Evolutionary conservation across 257 asterid species (phyloP).

Genomic region (Solanum virginianum): DNA sequence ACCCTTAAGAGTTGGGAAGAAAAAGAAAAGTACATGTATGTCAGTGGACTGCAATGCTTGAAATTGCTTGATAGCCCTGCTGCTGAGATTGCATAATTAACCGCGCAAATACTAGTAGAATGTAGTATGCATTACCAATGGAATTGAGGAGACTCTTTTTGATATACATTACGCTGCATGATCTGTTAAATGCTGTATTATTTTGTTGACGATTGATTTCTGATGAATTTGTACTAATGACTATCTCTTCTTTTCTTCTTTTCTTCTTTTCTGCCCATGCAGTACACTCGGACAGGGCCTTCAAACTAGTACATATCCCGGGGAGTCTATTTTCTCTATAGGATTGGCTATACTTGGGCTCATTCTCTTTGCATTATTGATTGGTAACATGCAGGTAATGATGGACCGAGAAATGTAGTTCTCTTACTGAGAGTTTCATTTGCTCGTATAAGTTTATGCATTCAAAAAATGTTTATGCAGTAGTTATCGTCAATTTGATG

Average conservation of each 20-base stretch:
- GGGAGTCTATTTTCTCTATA: constrained; percentile 93
- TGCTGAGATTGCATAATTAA: not conserved
- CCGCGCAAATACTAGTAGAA: not conserved
- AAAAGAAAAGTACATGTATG: not conserved
- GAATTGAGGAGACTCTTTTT: not conserved
- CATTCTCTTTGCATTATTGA: constrained; percentile 86
- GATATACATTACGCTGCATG: not conserved
- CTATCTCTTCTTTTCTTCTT: not conserved
- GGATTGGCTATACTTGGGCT: constrained; percentile 93
- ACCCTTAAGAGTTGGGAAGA: not conserved
- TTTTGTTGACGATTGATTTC: not conserved
- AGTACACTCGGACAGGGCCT: constrained; percentile 99
- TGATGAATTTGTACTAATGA: not conserved
- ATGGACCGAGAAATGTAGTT: not conserved
- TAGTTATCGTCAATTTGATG: not conserved
- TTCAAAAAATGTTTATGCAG: not conserved
- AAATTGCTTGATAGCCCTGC: not conserved
- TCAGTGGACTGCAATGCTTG: not conserved
- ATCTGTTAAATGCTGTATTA: not conserved
- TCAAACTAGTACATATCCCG: constrained; percentile 87
- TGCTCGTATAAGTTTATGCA: not conserved
- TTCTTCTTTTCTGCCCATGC: constrained; percentile 9
- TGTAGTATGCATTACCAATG: not conserved
- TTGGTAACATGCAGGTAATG: constrained; percentile 98
- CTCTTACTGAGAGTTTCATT: not conserved